Evolutionary conservation across 2,329 filamentous ascomycete species (phyloP), one percentile per base, ranked within the genome.

Genomic region (Dactylellina parvicollis): DNA sequence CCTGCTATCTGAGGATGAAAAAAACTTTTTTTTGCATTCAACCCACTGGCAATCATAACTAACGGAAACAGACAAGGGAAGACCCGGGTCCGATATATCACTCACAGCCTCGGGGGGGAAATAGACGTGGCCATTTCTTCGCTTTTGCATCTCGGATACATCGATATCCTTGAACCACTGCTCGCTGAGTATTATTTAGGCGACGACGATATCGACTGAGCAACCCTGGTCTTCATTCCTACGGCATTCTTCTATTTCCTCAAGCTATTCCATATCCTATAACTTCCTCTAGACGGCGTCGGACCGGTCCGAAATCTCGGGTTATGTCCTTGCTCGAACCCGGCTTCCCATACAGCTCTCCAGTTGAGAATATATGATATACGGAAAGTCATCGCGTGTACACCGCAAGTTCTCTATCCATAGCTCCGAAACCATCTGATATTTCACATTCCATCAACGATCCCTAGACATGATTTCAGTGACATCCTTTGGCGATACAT

Each of bases 11-110:
- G 8, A 24, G 20, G 46, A 49, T 40, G 18, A n/a, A 3, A 18
- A 67, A 71, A 62, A 54, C 47, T 60, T 59, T 26, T 18, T 46
- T 69, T 64, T 44, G 34, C 59, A 52, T 72, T 72, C 67, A 52
- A 60, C 28, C 60, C 28, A 38, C 44, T 47, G 16, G 36, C n/a
- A 16, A 36, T 24, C 24, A 55, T 40, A 34, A 38, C 20, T 60
- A 56, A 47, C 24, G 7, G 24, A 40, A 62, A 20, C 32, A 52
- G 54, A 26, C 24, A 26, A 60, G 30, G 55, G 55, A 32, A 57
- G 34, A 46, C 46, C 44, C 59, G 67, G 24, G 52, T 65, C 38
- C 40, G 44, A 54, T 59, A 60, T 72, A 72, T 65, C 50, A 50
- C 67, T 60, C 67, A 71, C 46, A 69, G 36, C 38, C 44, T 20